Conservation (phyloP, 2,329 filamentous ascomycete genomes). For the Neophaeococcomyces aloes region DNA sequence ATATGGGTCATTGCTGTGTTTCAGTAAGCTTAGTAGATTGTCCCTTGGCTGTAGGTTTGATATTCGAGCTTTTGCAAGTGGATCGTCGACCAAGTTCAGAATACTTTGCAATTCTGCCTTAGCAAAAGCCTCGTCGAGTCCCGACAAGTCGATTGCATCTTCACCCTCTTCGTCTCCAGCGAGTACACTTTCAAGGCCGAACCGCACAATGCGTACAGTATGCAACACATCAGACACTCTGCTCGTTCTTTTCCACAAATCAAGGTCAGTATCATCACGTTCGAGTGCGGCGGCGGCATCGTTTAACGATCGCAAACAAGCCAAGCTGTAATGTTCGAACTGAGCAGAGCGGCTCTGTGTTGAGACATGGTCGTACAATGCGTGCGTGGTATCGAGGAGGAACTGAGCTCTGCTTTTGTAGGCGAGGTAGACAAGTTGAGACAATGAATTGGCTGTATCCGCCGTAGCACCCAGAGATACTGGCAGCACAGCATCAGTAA, state of each 20-base stretch:
- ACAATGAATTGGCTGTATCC: conserved; percentile 69
- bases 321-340: conserved; percentile 22
- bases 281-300: conserved; percentile 54
- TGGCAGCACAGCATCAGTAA: conserved; percentile 21
- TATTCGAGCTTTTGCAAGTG: conserved; percentile 43
- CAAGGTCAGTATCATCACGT: conserved; percentile 53
- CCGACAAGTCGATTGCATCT: conserved; percentile 46
- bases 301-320: conserved; percentile 35
- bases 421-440: conserved; percentile 82
- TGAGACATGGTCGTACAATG: conserved; percentile 31
- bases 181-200: conserved; percentile 53
- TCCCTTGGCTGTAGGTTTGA: conserved; percentile 42
- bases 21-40: conserved; percentile 42
- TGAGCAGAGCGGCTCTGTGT: conserved; percentile 7
- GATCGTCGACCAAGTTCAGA: conserved; percentile 43
- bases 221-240: conserved; percentile 47
- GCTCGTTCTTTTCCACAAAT: conserved; percentile 52
- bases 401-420: conserved; percentile 96
- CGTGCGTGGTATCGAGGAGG: conserved; percentile 60
- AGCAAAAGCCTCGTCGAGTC: conserved; percentile 46
- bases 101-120: conserved; percentile 41
- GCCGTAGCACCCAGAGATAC: conserved; percentile 48
- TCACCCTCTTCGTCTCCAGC: conserved; percentile 50
- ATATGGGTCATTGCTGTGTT: conserved; percentile 45
- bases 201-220: conserved; percentile 49